Percentiles rank a stretch among this genome's conserved stretches.
phyloP scores from a whole-genome alignment of 495 filamentous ascomycete species.

The Xylaria castorea region DNA sequence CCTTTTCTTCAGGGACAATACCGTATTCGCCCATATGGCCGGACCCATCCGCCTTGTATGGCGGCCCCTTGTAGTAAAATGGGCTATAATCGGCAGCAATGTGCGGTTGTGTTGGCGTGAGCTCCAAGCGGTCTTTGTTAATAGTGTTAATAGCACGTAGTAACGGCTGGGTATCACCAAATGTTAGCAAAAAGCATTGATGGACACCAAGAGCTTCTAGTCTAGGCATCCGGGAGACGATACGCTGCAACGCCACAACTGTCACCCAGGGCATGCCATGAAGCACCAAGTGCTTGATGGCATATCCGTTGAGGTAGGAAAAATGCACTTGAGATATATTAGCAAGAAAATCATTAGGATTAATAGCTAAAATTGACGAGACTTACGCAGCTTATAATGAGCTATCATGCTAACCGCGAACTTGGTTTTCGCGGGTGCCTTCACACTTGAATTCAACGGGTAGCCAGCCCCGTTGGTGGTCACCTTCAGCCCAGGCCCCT shows the following conservation, averaged over 20 bases:
- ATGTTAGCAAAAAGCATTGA: conserved; percentile 37
- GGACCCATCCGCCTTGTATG: neutral
- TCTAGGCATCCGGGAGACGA: conserved; percentile 15
- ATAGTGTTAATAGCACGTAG: conserved; percentile 23
- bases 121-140: conserved; percentile 6
- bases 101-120: neutral
- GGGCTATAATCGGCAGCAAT: conserved; percentile 34
- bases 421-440: neutral
- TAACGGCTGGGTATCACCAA: conserved; percentile 26
- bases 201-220: conserved; percentile 32
- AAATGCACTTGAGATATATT: conserved; percentile 28
- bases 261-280: conserved; percentile 17
- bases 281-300: conserved; percentile 30
- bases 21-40: conserved; percentile 33
- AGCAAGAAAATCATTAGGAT: conserved; percentile 3
- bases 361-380: too few species aligned
- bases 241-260: neutral
- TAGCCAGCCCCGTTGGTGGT: neutral
- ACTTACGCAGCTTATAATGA: conserved; percentile 30
- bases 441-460: neutral
- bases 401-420: neutral
- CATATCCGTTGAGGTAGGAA: conserved; percentile 23
- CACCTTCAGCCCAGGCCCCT: neutral
- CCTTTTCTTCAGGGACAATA: conserved; percentile 29
- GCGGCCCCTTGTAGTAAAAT: conserved; percentile 32